These are phyloP conservation scores for Eucalyptus curtisii DNA, from an alignment of 345 rosid species.

Conservation along the genomic window DNA sequence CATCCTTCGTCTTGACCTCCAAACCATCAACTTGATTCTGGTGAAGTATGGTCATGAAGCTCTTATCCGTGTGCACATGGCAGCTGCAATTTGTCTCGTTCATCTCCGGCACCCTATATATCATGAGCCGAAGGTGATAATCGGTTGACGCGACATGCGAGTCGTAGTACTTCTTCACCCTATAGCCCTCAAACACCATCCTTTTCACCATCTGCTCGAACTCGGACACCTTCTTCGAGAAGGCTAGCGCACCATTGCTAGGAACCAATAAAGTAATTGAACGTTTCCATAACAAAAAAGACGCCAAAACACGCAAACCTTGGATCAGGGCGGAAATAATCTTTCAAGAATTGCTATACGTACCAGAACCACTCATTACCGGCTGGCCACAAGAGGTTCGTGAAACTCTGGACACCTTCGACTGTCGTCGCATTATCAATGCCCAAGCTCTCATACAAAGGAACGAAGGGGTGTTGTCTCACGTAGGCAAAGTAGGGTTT, in stretches of 20 bases:
- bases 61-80: slow-evolving; percentile 40
- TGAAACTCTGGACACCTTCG: slow-evolving; percentile 15
- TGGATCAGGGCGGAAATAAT: neutral
- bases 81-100: slow-evolving; percentile 13
- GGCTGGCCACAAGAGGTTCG: slow-evolving; percentile 36
- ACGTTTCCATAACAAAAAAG: neutral
- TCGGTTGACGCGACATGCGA: slow-evolving; percentile 11
- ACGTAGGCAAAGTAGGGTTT: slow-evolving; percentile 38
- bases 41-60: slow-evolving; percentile 36
- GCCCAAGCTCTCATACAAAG: slow-evolving; percentile 34
- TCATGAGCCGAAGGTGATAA: slow-evolving; percentile 33
- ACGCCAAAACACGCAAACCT: neutral
- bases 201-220: slow-evolving; percentile 21
- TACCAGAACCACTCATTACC: slow-evolving; percentile 33
- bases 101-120: slow-evolving; percentile 13
- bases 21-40: slow-evolving; percentile 42
- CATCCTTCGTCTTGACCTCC: slow-evolving; percentile 30
- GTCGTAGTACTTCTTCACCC: neutral
- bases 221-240: slow-evolving; percentile 17
- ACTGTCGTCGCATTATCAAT: slow-evolving; percentile 18
- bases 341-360: neutral
- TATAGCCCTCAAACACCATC: slow-evolving; percentile 17
- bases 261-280: neutral
- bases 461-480: slow-evolving; percentile 12
- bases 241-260: slow-evolving; percentile 10